These are phyloP conservation scores for Solanum hybrid DNA, from an alignment of 305 asterid genomes.

Conservation along the genomic window DNA sequence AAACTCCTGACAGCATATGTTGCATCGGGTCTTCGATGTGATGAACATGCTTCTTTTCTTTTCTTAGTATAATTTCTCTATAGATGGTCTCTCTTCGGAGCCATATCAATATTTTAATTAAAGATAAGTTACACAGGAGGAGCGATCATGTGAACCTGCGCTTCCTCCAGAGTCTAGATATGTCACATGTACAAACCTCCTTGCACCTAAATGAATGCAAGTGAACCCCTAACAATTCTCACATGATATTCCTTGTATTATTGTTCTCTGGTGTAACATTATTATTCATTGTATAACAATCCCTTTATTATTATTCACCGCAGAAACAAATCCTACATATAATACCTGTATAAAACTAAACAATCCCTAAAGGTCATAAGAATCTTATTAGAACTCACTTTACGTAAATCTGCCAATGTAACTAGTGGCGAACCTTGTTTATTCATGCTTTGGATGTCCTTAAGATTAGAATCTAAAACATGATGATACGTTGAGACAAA, in stretches of 20 bases:
- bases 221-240: background rate
- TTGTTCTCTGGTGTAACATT: background rate
- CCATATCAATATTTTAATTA: background rate
- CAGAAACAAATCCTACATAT: background rate
- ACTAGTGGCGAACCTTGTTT: background rate
- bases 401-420: background rate
- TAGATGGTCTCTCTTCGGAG: background rate
- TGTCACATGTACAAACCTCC: background rate
- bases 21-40: background rate
- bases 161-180: background rate
- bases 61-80: background rate
- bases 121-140: background rate
- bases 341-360: background rate
- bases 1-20: background rate
- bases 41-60: background rate
- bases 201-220: background rate
- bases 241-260: background rate
- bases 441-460: background rate
- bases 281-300: background rate
- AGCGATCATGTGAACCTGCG: conserved; percentile 1
- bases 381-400: background rate
- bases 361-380: background rate
- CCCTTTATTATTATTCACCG: background rate
- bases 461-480: background rate
- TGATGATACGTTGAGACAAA: background rate